Percentiles rank a stretch among this genome's conserved stretches.
These are phyloP conservation scores for Dictyostelium brefeldianum DNA, from an alignment of 78 protist species.

Conservation along the genomic window DNA sequence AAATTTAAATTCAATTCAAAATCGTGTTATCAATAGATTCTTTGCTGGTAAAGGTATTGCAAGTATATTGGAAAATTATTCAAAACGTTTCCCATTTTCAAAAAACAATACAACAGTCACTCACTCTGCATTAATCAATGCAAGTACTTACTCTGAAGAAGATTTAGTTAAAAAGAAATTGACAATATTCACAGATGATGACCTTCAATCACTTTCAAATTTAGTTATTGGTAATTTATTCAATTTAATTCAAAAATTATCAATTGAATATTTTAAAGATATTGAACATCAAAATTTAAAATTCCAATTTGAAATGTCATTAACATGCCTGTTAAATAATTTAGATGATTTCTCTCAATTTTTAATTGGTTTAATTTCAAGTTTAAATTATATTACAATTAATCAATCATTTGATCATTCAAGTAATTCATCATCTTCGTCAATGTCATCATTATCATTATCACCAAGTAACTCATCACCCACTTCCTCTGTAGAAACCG, in stretches of 20 bases:
- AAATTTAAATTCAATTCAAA: not conserved
- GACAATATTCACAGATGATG: not conserved
- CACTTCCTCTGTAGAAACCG: no score
- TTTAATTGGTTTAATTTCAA: not conserved
- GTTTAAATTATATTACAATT: not conserved
- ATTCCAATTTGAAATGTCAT: not conserved
- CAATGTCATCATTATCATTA: no score
- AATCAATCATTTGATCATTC: not conserved
- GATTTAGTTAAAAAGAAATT: not conserved
- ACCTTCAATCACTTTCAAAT: slow-evolving; percentile 1
- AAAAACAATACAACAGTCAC: not conserved
- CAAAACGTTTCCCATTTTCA: slow-evolving; percentile 10
- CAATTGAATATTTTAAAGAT: not conserved
- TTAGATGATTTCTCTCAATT: slow-evolving; percentile 5
- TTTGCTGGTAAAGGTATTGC: slow-evolving; percentile 51
- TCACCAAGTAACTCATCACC: no score
- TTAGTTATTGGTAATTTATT: not conserved
- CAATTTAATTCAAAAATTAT: not conserved
- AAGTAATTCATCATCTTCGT: no score
- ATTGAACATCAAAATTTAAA: not conserved
- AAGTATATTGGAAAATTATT: not conserved
- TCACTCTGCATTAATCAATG: no score
- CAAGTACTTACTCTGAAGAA: not conserved
- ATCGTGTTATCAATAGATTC: slow-evolving; percentile 18
- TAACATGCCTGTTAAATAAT: not conserved